Base-by-base conservation (phyloP, 2,329 filamentous ascomycete species). In the Talaromyces sp. region DNA sequence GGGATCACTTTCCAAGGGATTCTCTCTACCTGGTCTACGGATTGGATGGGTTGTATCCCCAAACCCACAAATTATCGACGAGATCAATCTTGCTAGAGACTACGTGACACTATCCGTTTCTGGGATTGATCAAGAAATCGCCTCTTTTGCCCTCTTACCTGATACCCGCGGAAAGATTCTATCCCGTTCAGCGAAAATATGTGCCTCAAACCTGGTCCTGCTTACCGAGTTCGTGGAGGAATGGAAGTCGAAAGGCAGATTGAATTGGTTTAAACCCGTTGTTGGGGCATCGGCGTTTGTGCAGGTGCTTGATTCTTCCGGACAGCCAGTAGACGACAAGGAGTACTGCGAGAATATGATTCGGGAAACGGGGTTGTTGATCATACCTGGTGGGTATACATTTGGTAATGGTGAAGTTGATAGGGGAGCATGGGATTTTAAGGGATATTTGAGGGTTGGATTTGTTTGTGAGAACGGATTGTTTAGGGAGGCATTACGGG, bases 41-140 rank as follows among this genome's bases (percentile, higher is more conserved):
- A 52, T 62, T 19, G 60, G 60, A 24, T 62, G 60, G 60, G 35
- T 54, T 14, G 47, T 62, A 35, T 54, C 50, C 5, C 50, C 50
- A 2, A 54, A 54, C 11, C 16, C n/a, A 19, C 16, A 54, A 5
- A 54, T 54, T 19, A 54, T 54, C 27, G 50, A 54, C 31, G 50
- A 54, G 50, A 37, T 54, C 31, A 54, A 54, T 19, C 50, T 54
- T 37, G 50, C 50, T 4, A 54, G 50, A 37, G 50, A 54, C 31
- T 54, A 54, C 10, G 10, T 54, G 8, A 54, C 50, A 3, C 50
- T 54, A 2, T 54, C 50, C 10, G 50, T 54, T 16, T 54, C 50
- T 14, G 50, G 50, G 3, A 54, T 54, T 54, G 50, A 54, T 22
- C 50, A 54, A 19, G 50, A 54, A 54, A 33, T 54, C n/a, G 31